phyloP scores from a whole-genome alignment of 805 yeast species.

The Candida vaughaniae region DNA sequence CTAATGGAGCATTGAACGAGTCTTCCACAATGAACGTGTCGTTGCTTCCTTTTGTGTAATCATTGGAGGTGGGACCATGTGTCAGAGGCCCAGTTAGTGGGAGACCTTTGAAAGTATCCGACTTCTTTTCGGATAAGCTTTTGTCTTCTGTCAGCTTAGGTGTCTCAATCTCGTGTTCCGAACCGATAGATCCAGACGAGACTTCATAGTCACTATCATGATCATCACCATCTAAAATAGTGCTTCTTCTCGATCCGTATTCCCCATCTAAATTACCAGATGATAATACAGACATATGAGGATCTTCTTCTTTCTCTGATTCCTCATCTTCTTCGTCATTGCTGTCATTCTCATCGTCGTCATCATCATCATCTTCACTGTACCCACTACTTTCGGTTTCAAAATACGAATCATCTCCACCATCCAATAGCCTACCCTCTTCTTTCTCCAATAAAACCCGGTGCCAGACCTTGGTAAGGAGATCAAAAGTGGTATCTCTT shows the following conservation, averaged over 20 bases:
- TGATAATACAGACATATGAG: background rate
- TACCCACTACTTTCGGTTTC: background rate
- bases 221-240: background rate
- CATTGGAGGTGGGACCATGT: conserved; percentile 50
- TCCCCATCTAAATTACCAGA: background rate
- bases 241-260: background rate
- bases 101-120: conserved; percentile 33
- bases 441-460: conserved; percentile 24
- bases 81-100: conserved; percentile 43
- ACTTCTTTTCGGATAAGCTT: background rate
- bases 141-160: conserved; percentile 2
- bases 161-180: conserved; percentile 6
- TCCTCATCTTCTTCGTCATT: conserved; percentile 7
- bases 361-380: background rate
- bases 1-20: conserved; percentile 59
- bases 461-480: conserved; percentile 65
- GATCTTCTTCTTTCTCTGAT: background rate
- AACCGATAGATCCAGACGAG: background rate
- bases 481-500: conserved; percentile 52
- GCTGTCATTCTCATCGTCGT: background rate
- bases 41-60: conserved; percentile 43
- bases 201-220: background rate
- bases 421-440: conserved; percentile 1
- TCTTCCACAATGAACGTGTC: conserved; percentile 60
- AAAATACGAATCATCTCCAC: background rate